Evolutionary conservation across 305 asterid species (phyloP).

Genomic region (Solanum chacoense): DNA sequence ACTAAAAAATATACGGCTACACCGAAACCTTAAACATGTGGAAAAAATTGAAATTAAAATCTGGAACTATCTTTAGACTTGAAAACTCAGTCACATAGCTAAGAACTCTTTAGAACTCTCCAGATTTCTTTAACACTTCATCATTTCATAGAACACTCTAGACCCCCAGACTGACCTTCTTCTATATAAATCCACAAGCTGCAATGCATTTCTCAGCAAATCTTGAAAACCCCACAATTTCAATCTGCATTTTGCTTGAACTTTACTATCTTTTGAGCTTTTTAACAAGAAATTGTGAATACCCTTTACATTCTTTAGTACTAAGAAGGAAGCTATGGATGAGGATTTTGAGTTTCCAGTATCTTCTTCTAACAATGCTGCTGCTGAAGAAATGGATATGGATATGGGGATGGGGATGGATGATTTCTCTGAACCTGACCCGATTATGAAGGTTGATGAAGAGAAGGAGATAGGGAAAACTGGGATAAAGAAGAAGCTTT

Average conservation of each 20-base stretch:
- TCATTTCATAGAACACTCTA: background rate
- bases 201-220: background rate
- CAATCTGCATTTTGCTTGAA: background rate
- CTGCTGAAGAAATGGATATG: constrained; percentile 3
- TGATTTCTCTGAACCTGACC: constrained; percentile 16
- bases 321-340: constrained; percentile 5
- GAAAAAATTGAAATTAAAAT: background rate
- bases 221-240: background rate
- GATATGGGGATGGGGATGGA: background rate
- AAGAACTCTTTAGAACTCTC: background rate
- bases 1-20: fast-evolving
- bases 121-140: background rate
- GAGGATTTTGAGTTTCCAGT: constrained; percentile 10
- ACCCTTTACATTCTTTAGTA: background rate
- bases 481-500: constrained; percentile 45
- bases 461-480: constrained; percentile 33
- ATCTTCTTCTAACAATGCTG: background rate
- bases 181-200: background rate
- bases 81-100: background rate
- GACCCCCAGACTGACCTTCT: background rate
- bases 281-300: background rate
- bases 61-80: background rate
- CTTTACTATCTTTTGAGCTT: background rate
- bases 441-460: constrained; percentile 33
- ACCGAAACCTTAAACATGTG: background rate